Percentiles rank a stretch among this genome's conserved stretches.
phyloP scores from a whole-genome alignment of 129 eudicot genomes.

The Deinandra increscens region DNA sequence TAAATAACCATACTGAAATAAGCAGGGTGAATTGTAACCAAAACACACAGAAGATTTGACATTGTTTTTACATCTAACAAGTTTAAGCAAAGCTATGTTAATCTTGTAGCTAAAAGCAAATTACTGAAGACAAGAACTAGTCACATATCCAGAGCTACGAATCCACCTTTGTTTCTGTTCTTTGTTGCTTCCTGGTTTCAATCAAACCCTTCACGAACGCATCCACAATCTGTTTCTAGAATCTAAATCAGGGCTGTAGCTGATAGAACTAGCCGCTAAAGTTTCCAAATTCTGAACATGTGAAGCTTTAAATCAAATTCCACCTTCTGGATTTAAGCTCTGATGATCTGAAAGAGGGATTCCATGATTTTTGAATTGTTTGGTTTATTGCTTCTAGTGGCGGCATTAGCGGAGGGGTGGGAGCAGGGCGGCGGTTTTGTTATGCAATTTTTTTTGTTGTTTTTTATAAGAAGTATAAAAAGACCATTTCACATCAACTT shows the following conservation, averaged over 20 bases:
- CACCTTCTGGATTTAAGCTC: conserved; percentile 28
- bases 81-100: background rate
- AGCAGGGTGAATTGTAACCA: background rate
- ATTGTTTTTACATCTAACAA: background rate
- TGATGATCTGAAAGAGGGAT: conserved; percentile 17
- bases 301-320: conserved; percentile 27
- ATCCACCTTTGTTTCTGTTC: background rate
- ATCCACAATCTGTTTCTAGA: background rate
- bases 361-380: background rate
- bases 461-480: background rate
- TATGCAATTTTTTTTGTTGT: background rate
- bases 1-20: background rate
- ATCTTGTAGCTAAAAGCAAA: background rate
- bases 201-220: background rate
- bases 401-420: too few species aligned
- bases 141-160: background rate
- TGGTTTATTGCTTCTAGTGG: background rate
- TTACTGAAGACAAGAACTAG: background rate
- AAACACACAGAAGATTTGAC: background rate
- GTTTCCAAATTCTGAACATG: conserved; percentile 25
- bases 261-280: conserved; percentile 21
- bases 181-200: background rate
- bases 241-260: conserved; percentile 23
- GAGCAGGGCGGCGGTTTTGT: background rate
- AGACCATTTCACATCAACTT: background rate